Base-by-base conservation (phyloP, 1,139 yeast species). In the Chernovozyma aurita region DNA sequence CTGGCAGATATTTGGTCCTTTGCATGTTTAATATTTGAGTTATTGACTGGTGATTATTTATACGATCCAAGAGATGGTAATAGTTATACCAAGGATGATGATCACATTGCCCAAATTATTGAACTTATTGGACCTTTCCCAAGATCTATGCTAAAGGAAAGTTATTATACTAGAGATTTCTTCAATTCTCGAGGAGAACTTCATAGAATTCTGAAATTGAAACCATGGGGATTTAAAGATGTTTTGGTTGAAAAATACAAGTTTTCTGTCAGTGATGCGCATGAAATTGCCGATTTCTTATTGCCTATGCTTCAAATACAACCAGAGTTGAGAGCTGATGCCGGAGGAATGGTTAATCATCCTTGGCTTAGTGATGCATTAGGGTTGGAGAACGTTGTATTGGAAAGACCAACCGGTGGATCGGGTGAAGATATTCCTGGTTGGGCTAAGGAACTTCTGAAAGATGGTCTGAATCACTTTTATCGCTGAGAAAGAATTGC, bases 311-410 rank as follows among this genome's bases (percentile, higher is more conserved):
- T 87, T 31, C 61, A 72, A 12, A 58, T 84, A 20, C 80, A 77
- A 50, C 95, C 95, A 1, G 78, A 70, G 45, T 50, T 59, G 28
- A 67, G 96, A 37, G 86, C 85, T 16, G 95, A 80, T 61, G 90
- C 90, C 13, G 95, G 92, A 21, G 88, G 86, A 24, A 74, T 80
- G 77, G 70, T 82, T 12, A 79, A 80, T 46, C 94, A 85, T 51
- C 74, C 75, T n/a, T 86, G 95, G 95, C 63, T 86, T 31, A 65
- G 66, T 41, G 85, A 80, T 49, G 80, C 82, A 2, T 60, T 68
- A 29, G 84, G 85, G 1, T 62, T 77, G 42, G 84, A 78, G 35
- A 68, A 73, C 43, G 70, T 76, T 21, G 71, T 70, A 8, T 56
- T 70, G 32, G 83, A 76, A 46, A 56, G 83, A 40, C 74, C 80